phyloP scores from a whole-genome alignment of 129 eudicot species.

The Glebionis coronaria region DNA sequence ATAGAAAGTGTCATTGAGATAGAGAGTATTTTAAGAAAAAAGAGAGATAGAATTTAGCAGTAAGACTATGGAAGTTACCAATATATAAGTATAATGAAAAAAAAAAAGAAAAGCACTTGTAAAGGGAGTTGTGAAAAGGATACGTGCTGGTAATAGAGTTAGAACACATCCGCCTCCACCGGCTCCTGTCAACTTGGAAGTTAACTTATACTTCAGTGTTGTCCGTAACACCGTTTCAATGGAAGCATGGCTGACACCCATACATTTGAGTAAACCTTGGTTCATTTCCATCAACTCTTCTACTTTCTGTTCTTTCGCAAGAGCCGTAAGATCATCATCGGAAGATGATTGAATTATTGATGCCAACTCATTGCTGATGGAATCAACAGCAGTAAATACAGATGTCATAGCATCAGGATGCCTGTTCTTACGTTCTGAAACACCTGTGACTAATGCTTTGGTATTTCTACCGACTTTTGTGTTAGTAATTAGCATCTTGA shows the following conservation, averaged over 20 bases:
- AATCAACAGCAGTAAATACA: constrained; percentile 86
- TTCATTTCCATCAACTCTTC: constrained; percentile 96
- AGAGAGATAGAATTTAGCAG: too few species aligned
- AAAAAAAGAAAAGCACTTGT: background rate
- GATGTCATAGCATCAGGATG: constrained; percentile 84
- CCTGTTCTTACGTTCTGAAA: constrained; percentile 74
- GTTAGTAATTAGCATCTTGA: constrained; percentile 93
- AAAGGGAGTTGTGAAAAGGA: constrained; percentile 40
- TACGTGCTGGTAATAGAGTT: constrained; percentile 85
- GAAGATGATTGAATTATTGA: constrained; percentile 64
- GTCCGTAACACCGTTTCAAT: constrained; percentile 75
- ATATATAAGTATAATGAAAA: background rate
- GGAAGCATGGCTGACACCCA: constrained; percentile 97
- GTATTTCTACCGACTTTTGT: constrained; percentile 98
- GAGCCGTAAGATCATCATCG: constrained; percentile 43
- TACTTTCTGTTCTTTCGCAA: constrained; percentile 58
- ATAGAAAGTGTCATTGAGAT: too few species aligned
- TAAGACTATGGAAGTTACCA: background rate
- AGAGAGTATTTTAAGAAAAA: too few species aligned
- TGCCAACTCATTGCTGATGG: constrained; percentile 79
- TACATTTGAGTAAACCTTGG: constrained; percentile 93
- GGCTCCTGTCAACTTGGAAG: constrained; percentile 93
- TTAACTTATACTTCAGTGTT: constrained; percentile 67
- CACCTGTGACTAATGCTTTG: constrained; percentile 86
- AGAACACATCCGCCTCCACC: constrained; percentile 99